A percentile compares a stretch with the other conserved stretches of the same genome.
Conservation (phyloP, 192 early-diverging fungal genomes). For the Coemansia sp. region DNA sequence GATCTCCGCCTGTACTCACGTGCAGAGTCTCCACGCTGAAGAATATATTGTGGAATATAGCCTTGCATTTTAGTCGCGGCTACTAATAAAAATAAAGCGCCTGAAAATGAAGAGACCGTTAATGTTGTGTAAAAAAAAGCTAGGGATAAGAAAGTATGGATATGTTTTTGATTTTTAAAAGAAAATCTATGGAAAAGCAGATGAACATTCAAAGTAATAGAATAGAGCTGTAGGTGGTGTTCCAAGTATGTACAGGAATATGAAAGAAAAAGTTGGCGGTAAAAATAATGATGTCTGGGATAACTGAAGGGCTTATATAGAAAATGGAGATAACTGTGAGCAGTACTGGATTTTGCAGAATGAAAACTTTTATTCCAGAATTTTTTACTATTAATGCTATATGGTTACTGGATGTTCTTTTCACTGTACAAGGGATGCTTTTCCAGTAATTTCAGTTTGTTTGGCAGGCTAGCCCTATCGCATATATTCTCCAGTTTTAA, state of each 20-base stretch:
- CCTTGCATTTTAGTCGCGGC: slow-evolving; percentile 7
- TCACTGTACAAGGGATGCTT: too few relatives aligned
- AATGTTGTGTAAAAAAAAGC: too few relatives aligned
- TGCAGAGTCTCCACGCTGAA: slow-evolving; percentile 42
- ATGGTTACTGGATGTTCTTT: too few relatives aligned
- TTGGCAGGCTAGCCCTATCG: too few relatives aligned
- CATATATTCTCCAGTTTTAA: too few relatives aligned
- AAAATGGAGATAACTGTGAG: neutral
- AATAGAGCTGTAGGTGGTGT: neutral
- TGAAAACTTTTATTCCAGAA: too few relatives aligned
- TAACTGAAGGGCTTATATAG: neutral
- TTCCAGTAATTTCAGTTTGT: too few relatives aligned
- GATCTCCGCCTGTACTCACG: slow-evolving; percentile 49
- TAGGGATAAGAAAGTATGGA: too few relatives aligned
- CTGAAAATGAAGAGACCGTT: neutral
- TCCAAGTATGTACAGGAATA: neutral
- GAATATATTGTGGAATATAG: slow-evolving; percentile 36
- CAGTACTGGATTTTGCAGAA: neutral
- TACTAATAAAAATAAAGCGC: neutral
- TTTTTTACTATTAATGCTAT: too few relatives aligned
- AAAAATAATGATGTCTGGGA: slow-evolving; percentile 6
- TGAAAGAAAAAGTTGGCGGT: slow-evolving; percentile 9
- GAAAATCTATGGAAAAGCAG: too few relatives aligned
- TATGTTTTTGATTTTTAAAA: too few relatives aligned
- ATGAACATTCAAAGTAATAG: too few relatives aligned